Conservation (phyloP, 768 basidiomycete species). For the Crucibulum laeve region DNA sequence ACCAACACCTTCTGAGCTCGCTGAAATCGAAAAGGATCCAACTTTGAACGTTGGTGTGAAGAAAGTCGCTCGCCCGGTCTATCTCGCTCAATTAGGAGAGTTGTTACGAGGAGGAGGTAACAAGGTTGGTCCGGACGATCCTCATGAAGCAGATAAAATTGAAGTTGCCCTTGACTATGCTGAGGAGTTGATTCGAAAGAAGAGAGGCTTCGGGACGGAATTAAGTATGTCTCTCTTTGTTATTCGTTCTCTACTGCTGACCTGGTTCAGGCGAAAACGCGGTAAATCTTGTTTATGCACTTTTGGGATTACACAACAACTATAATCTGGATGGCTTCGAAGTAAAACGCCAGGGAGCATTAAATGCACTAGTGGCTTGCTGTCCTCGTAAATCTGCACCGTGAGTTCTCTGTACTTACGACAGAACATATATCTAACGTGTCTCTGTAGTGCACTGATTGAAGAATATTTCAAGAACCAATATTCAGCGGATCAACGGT, state of each 20-base stretch:
- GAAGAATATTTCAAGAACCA: constrained; percentile 95
- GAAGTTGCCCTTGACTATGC: constrained; percentile 80
- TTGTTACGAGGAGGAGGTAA: constrained; percentile 64
- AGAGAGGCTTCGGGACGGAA: constrained; percentile 82
- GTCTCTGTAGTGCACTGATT: constrained; percentile 57
- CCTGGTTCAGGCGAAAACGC: constrained; percentile 77
- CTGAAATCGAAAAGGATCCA: constrained; percentile 83
- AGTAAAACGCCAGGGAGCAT: constrained; percentile 64
- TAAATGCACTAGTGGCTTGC: constrained; percentile 78
- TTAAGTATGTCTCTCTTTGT: constrained; percentile 52
- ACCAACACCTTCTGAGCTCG: constrained; percentile 77
- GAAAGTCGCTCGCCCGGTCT: constrained; percentile 81
- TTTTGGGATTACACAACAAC: constrained; percentile 76
- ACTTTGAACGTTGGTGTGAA: constrained; percentile 66
- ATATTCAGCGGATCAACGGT: constrained; percentile 85
- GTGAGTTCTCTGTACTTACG: constrained; percentile 46
- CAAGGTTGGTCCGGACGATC: constrained; percentile 45
- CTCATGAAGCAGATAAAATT: constrained; percentile 67
- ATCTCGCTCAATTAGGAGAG: constrained; percentile 79
- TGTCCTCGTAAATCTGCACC: constrained; percentile 75
- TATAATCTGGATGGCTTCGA: constrained; percentile 83
- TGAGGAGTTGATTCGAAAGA: constrained; percentile 81
- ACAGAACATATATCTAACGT: not conserved
- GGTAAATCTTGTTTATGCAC: constrained; percentile 68
- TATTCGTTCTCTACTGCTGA: constrained; percentile 1